phyloP scores from a whole-genome alignment of 805 yeast species.

The Saccharomyces mikatae region DNA sequence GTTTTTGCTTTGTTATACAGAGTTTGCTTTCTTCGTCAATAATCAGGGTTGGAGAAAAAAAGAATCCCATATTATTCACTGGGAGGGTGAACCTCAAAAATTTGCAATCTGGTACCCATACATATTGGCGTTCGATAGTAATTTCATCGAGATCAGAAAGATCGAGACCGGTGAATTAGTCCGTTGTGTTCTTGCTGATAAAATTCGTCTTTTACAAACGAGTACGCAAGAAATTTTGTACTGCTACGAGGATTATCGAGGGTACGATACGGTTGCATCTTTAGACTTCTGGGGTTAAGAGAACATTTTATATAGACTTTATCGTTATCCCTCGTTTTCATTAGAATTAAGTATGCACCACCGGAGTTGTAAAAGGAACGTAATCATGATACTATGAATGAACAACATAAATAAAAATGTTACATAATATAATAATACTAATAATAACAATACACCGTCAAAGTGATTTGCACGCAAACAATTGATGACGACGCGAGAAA shows the following conservation, averaged over 20 bases:
- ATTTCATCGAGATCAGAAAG: slow-evolving; percentile 85
- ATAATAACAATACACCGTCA: not conserved
- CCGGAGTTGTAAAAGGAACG: not conserved
- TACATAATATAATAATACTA: not conserved
- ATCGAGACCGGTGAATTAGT: slow-evolving; percentile 80
- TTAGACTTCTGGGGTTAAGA: slow-evolving; percentile 73
- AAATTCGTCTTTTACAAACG: slow-evolving; percentile 79
- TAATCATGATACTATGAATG: slow-evolving; percentile 3
- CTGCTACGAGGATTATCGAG: slow-evolving; percentile 84
- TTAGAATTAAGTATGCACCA: not conserved
- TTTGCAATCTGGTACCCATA: slow-evolving; percentile 94
- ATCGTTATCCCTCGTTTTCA: not conserved
- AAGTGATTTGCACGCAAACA: not conserved
- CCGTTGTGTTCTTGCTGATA: slow-evolving; percentile 86
- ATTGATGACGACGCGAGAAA: slow-evolving; percentile 4
- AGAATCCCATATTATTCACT: slow-evolving; percentile 86
- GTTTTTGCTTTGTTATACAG: slow-evolving; percentile 81
- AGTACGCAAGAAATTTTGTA: slow-evolving; percentile 89
- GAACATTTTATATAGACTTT: not conserved
- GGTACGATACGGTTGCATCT: slow-evolving; percentile 86
- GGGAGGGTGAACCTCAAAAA: slow-evolving; percentile 94
- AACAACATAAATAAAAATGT: not conserved
- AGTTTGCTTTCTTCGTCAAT: slow-evolving; percentile 89
- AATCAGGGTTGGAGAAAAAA: slow-evolving; percentile 94
- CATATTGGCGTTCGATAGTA: slow-evolving; percentile 79